Percentiles rank a stretch among this genome's conserved stretches.
Evolutionary conservation across 192 early-diverging fungal genomes (phyloP).

Genomic region (Coemansia reversa): DNA sequence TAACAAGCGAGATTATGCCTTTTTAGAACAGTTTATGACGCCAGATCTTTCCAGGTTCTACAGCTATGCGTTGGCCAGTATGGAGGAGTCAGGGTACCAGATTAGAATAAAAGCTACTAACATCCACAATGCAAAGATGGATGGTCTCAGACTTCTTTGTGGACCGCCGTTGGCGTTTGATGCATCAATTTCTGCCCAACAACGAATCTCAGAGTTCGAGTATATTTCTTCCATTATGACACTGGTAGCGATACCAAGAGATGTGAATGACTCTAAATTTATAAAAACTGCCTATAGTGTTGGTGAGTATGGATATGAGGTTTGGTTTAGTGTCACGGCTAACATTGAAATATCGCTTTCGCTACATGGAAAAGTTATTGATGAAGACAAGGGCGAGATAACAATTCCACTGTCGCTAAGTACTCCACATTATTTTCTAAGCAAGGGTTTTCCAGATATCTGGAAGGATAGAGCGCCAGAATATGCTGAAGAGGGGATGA

Average conservation of each 20-base stretch:
- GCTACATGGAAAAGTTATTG: conserved; percentile 14
- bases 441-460: neutral
- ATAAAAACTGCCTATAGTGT: too few relatives aligned
- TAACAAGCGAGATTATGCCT: neutral
- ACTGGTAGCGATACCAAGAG: too few relatives aligned
- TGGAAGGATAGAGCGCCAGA: neutral
- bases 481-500: too few relatives aligned
- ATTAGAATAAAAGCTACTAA: neutral
- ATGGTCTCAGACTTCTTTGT: neutral
- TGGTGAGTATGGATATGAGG: neutral
- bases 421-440: conserved; percentile 11
- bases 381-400: conserved; percentile 21
- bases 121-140: neutral
- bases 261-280: too few relatives aligned
- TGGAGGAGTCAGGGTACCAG: neutral
- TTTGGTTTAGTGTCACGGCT: conserved; percentile 15
- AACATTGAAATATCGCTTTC: conserved; percentile 9
- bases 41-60: neutral
- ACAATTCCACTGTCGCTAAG: conserved; percentile 18
- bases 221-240: neutral
- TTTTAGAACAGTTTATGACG: neutral
- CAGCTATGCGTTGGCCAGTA: neutral
- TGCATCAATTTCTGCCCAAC: neutral
- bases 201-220: neutral
- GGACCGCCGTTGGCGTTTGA: conserved; percentile 2